Conservation (phyloP, 495 filamentous ascomycete species). For the Delitschia confertaspora region DNA sequence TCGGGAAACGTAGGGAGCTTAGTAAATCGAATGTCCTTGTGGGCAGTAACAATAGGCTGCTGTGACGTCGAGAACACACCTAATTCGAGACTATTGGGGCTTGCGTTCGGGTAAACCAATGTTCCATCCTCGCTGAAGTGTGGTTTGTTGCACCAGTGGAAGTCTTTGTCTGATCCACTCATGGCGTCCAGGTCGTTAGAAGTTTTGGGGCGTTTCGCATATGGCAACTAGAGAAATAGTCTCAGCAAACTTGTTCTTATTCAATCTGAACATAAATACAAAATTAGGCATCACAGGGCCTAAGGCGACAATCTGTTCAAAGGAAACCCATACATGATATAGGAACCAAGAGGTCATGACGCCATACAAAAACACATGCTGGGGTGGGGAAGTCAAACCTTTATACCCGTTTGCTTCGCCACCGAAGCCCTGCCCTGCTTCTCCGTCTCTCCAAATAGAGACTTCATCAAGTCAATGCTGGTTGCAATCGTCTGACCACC, state of each 20-base stretch:
- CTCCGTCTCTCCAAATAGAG: conserved; percentile 55
- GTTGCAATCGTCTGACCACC: conserved; percentile 53
- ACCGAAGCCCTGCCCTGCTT: conserved; percentile 39
- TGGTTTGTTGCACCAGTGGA: conserved; percentile 60
- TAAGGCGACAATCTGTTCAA: conserved; percentile 24
- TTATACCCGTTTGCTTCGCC: conserved; percentile 47
- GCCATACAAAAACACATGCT: conserved; percentile 32
- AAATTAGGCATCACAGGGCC: too few relatives aligned
- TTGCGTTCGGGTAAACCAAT: conserved; percentile 51
- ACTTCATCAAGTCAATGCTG: conserved; percentile 87
- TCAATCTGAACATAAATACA: conserved; percentile 45
- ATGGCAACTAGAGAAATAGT: conserved; percentile 66
- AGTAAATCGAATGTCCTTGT: conserved; percentile 46
- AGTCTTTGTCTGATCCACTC: conserved; percentile 48
- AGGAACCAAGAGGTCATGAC: conserved; percentile 34
- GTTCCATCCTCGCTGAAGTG: conserved; percentile 69
- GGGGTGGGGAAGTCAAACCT: conserved; percentile 56
- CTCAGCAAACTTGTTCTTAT: conserved; percentile 39
- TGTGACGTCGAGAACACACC: conserved; percentile 33
- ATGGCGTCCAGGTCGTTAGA: conserved; percentile 50
- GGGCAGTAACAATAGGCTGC: conserved; percentile 36
- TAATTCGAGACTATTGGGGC: conserved; percentile 22
- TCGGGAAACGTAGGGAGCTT: conserved; percentile 38
- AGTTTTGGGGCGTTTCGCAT: conserved; percentile 65
- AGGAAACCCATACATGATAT: conserved; percentile 32